Percentiles rank a stretch among this genome's conserved stretches.
phyloP scores from a whole-genome alignment of 2,329 filamentous ascomycete genomes.

The Trichophyton schoenleinii region DNA sequence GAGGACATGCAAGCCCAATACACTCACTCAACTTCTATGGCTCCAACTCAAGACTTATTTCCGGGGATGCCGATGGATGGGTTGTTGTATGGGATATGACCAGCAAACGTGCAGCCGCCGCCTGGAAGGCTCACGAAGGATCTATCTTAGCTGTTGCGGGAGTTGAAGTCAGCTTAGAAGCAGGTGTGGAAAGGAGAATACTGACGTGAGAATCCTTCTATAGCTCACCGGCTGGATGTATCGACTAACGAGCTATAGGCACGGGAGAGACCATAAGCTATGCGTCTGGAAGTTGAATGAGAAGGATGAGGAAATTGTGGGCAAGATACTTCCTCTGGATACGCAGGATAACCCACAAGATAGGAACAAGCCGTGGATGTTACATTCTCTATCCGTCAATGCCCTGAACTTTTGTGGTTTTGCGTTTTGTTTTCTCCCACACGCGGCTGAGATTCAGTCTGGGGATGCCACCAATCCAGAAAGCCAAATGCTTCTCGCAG shows the following conservation, averaged over 20 bases:
- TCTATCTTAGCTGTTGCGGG: constrained; percentile 61
- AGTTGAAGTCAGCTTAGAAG: constrained; percentile 42
- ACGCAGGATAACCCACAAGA: constrained; percentile 28
- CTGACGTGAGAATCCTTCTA: constrained; percentile 56
- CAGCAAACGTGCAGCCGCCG: constrained; percentile 65
- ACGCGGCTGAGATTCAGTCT: background rate
- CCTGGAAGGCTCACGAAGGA: constrained; percentile 74
- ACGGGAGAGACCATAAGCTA: constrained; percentile 79
- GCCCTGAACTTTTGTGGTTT: constrained; percentile 93
- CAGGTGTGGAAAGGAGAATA: constrained; percentile 45
- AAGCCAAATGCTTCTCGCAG: constrained; percentile 48
- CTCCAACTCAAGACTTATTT: constrained; percentile 62
- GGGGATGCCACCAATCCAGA: background rate
- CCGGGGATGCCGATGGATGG: constrained; percentile 83
- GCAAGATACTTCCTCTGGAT: constrained; percentile 60
- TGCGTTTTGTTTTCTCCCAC: constrained; percentile 41
- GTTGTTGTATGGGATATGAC: constrained; percentile 74
- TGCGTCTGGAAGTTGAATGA: constrained; percentile 69
- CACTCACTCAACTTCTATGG: constrained; percentile 64
- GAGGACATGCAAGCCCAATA: constrained; percentile 71
- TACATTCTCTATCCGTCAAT: constrained; percentile 74
- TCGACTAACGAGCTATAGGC: constrained; percentile 39
- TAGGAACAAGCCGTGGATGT: constrained; percentile 62
- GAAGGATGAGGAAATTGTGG: constrained; percentile 45
- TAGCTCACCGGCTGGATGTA: too few relatives aligned